These are phyloP conservation scores for Daldinia bambusicola DNA, from an alignment of 495 filamentous ascomycete species.

Conservation along the genomic window DNA sequence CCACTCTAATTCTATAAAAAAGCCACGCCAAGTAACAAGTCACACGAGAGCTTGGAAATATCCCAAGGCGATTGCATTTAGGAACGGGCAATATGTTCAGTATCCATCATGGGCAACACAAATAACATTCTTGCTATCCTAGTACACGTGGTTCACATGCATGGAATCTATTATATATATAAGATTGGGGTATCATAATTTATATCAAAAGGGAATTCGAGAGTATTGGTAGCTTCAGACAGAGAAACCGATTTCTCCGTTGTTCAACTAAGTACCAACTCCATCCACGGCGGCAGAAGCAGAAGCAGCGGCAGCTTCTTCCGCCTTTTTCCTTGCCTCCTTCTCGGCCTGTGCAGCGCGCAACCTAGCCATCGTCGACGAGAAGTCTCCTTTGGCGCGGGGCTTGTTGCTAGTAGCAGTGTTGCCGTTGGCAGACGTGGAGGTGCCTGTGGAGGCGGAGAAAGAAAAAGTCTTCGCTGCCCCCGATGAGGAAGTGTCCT, in stretches of 20 bases:
- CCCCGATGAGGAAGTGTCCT: constrained; percentile 16
- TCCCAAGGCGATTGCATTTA: not conserved
- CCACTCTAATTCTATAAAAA: not conserved
- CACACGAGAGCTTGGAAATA: not conserved
- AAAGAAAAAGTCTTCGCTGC: constrained; percentile 19
- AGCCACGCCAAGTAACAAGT: not conserved
- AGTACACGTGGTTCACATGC: not conserved
- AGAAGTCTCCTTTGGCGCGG: constrained; percentile 35
- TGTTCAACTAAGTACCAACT: constrained; percentile 1
- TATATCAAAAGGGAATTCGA: not conserved
- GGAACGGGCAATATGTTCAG: not conserved
- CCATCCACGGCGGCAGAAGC: not conserved
- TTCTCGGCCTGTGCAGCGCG: constrained; percentile 55
- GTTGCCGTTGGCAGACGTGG: constrained; percentile 2
- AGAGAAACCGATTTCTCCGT: not conserved
- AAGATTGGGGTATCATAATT: constrained; percentile 33
- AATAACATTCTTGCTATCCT: not conserved
- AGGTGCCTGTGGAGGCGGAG: constrained; percentile 10
- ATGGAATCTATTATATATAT: not conserved
- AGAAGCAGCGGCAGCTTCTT: constrained; percentile 18
- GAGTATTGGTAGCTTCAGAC: not conserved
- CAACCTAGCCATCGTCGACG: constrained; percentile 55
- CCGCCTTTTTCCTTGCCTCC: constrained; percentile 42
- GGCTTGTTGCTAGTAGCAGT: constrained; percentile 6
- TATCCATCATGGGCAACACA: too few relatives aligned